Evolutionary conservation across 2,329 filamentous ascomycete species (phyloP), one percentile per base, ranked within the genome.

Genomic region (Leptographium lundbergii): DNA sequence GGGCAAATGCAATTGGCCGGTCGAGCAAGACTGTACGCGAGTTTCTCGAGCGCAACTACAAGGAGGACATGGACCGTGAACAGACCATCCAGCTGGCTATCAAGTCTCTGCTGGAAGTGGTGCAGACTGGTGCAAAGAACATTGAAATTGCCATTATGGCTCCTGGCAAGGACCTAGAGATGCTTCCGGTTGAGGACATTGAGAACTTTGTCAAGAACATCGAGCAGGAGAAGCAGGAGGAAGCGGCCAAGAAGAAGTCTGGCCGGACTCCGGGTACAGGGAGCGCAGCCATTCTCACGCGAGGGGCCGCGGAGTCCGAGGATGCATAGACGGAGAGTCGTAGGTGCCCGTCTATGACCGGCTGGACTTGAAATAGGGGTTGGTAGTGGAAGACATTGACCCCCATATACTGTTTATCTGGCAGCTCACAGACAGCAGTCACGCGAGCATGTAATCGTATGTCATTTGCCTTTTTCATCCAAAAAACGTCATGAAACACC

Each of bases 91-190:
- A 95, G 71, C 80, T 99, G 67, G 94, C 94, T 9, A 95, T 99
- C 79, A 99, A 99, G 80, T 99, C 94, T 47, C 82, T 99, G 64
- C 79, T 99, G 62, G 94, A 99, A 74, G 94, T 99, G 58, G 94
- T 99, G 63, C 94, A 99, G 76, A 99, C 94, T 3, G 94, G 94
- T 63, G 94, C 94, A 57, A 99, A 99, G 85, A 99, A 99, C 75
- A 99, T 99, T 69, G 94, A 99, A 77, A 97, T 99, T 69, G 94
- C 95, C 60, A 86, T 99, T 70, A 96, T 97, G 91, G 89, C 90
- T 9, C 91, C 94, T 7, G 91, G 90, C 57, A 91, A 96, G 79
- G 74, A 81, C 19, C 84, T 99, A 63, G 91, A 97, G 79, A 91
- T 96, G 85, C 81, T 99, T 66, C 89, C 91, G 2, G 87, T 92